Percentiles rank a stretch among this genome's conserved stretches.
Evolutionary conservation across 257 asterid genomes (phyloP).

Genomic region (Avicennia marina): DNA sequence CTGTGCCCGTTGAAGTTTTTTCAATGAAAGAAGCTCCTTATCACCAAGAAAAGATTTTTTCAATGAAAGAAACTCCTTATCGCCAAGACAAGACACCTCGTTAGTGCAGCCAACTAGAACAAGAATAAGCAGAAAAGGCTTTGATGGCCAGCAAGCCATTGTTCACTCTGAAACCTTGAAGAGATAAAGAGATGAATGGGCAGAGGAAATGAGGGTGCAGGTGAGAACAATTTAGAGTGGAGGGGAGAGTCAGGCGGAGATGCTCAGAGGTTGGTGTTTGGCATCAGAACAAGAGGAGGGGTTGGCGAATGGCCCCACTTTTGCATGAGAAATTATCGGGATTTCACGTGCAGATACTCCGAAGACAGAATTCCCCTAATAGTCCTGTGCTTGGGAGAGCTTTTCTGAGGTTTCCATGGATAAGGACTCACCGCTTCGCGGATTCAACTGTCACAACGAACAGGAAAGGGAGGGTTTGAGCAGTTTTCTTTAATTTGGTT

Average conservation of each 20-base stretch:
- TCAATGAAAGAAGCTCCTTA: constrained; percentile 41
- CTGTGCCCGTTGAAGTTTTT: constrained; percentile 24
- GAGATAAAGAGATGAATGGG: background rate
- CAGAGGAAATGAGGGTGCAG: background rate
- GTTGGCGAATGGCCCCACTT: constrained; percentile 70
- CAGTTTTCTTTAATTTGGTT: background rate
- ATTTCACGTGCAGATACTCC: constrained; percentile 68
- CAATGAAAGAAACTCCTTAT: too few relatives aligned
- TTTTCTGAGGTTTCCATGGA: constrained; percentile 28
- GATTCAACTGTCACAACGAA: constrained; percentile 53
- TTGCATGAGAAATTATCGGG: constrained; percentile 95
- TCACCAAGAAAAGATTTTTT: too few relatives aligned
- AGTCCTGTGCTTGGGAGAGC: background rate
- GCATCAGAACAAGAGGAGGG: constrained; percentile 61
- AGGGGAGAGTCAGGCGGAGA: constrained; percentile 25
- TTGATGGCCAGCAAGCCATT: constrained; percentile 20
- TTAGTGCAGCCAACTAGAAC: constrained; percentile 10
- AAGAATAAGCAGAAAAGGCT: constrained; percentile 20
- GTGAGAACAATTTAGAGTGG: constrained; percentile 11
- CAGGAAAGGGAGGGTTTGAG: constrained; percentile 1
- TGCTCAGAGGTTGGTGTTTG: constrained; percentile 54
- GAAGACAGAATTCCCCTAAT: background rate
- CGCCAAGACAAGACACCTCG: constrained; percentile 26
- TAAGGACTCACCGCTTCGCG: constrained; percentile 45
- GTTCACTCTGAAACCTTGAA: background rate